phyloP scores from a whole-genome alignment of 345 rosid genomes.

The Arabis hirsuta region DNA sequence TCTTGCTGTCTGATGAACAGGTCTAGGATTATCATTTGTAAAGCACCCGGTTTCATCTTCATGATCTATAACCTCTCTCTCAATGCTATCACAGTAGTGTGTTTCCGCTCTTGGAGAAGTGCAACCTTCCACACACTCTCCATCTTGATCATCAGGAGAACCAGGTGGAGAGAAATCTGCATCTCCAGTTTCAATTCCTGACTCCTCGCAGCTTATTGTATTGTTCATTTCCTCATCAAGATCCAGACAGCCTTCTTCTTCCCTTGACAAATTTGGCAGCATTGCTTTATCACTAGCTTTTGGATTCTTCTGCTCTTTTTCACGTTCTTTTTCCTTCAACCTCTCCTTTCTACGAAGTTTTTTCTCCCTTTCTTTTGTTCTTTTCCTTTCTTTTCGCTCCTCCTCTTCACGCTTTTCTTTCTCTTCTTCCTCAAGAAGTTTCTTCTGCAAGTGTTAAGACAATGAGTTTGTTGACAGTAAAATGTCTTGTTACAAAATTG shows the following conservation, averaged over 20 bases:
- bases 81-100: conserved; percentile 48
- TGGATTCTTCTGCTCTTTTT: conserved; percentile 56
- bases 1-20: conserved; percentile 60
- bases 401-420: conserved; percentile 95
- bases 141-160: conserved; percentile 58
- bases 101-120: conserved; percentile 46
- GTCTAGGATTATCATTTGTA: conserved; percentile 53
- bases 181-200: conserved; percentile 52
- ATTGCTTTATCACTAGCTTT: conserved; percentile 36
- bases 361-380: conserved; percentile 88
- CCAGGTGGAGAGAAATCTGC: conserved; percentile 55
- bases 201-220: conserved; percentile 47
- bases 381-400: conserved; percentile 86
- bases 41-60: conserved; percentile 60
- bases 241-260: conserved; percentile 43
- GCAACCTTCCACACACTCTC: conserved; percentile 46
- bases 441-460: conserved; percentile 55
- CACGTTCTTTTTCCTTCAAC: conserved; percentile 85
- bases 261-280: conserved; percentile 28
- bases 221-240: conserved; percentile 55
- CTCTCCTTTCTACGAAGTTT: conserved; percentile 95
- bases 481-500: conserved; percentile 3
- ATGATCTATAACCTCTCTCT: conserved; percentile 41
- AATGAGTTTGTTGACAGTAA: conserved; percentile 13
- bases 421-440: conserved; percentile 98